Base-by-base conservation (phyloP, 2,329 filamentous ascomycete genomes). In the Conoideocrella luteorostrata region DNA sequence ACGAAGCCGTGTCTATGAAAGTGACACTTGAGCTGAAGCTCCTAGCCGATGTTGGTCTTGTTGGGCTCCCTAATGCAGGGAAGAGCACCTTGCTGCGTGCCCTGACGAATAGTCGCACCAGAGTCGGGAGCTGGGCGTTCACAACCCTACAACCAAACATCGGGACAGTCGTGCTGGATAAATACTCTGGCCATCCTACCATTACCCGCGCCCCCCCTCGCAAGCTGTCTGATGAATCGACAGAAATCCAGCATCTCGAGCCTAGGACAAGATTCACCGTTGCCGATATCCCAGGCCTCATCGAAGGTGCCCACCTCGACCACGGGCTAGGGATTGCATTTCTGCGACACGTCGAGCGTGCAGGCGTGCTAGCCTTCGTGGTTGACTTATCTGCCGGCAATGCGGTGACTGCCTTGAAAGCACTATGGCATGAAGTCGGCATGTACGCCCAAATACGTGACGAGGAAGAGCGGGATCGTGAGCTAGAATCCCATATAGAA, bases 101-200 rank as follows among this genome's bases (percentile, higher is more conserved):
- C 3, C 70, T 98, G 55, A 95, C 84, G 55, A 90, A 90, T 62
- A 94, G 87, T 60, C 84, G 89, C 47, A 88, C 93, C 2, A 80
- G 93, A 30, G 82, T 98, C 23, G 93, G 93, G 32, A 83, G 86
- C 61, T 98, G 93, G 93, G 91, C 89, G 9, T 98, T 98, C 62
- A 98, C 93, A 3, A 98, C 93, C 0, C 73, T 98, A 7, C 84
- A 90, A 53, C 93, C 93, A 3, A 96, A 95, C 54, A 94, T 98
- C 43, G 93, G 93, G 40, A 98, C 93, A 1, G 88, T 98, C 6
- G 84, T 97, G 12, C 77, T 98, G 10, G 93, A 98, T 63, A 80
- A 90, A 60, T 79, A 93, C 67, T 82, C 81, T 46, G 88, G 90
- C 3, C 80, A 87, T 0, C 88, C 89, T 2, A 44, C 68, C 5